These are phyloP conservation scores for Yarrowia alimentaria DNA, from an alignment of 805 yeast species.

Conservation along the genomic window DNA sequence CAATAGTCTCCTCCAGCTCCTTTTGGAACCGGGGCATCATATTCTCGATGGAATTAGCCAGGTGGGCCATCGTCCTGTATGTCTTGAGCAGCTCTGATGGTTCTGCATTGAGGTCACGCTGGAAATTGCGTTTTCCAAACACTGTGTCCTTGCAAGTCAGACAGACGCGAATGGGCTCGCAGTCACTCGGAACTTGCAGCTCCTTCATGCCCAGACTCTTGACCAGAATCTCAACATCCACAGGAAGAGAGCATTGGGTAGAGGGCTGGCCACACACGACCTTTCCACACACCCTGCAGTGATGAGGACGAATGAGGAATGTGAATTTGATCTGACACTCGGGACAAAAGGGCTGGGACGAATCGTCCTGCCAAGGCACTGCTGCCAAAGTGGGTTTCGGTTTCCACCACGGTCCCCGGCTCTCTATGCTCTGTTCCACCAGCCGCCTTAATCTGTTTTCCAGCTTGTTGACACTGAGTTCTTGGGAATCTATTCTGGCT, in stretches of 20 bases:
- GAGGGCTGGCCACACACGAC: constrained; percentile 69
- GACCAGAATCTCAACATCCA: constrained; percentile 48
- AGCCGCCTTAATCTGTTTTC: constrained; percentile 54
- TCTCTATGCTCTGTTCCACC: constrained; percentile 31
- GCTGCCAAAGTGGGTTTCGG: constrained; percentile 7
- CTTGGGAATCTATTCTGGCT: constrained; percentile 47
- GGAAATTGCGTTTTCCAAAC: constrained; percentile 54
- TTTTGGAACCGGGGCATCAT: constrained; percentile 47
- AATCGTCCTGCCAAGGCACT: constrained; percentile 68
- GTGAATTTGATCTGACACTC: constrained; percentile 62
- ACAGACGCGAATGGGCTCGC: constrained; percentile 53
- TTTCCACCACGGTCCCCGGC: constrained; percentile 24
- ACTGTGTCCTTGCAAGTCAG: constrained; percentile 62
- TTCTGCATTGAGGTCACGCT: constrained; percentile 42
- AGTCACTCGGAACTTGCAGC: constrained; percentile 29
- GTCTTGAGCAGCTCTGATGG: constrained; percentile 33
- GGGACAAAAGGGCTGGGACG: constrained; percentile 51
- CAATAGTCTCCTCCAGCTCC: constrained; percentile 37
- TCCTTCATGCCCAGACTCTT: constrained; percentile 34
- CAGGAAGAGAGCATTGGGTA: constrained; percentile 70
- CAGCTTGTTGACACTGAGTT: constrained; percentile 54
- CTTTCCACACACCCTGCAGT: constrained; percentile 84
- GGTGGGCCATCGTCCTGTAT: constrained; percentile 4
- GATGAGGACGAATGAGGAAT: constrained; percentile 70
- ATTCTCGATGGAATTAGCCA: constrained; percentile 7